phyloP scores from a whole-genome alignment of 768 basidiomycete genomes.

The Kwoniella heveanensis region DNA sequence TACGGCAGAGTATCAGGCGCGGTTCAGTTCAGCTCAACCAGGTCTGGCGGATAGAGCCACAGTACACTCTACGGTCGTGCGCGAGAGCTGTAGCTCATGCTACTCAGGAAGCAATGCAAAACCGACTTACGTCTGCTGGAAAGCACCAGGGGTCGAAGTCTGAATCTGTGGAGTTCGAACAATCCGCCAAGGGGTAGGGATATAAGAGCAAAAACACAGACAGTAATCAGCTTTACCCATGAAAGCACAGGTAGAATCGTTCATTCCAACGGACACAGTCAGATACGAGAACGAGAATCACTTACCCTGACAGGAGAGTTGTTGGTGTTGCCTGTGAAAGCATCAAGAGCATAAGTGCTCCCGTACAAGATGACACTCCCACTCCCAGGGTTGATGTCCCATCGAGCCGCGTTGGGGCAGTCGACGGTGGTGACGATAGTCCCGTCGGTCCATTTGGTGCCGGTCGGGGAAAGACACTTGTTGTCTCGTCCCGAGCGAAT shows the following conservation, averaged over 20 bases:
- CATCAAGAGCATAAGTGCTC: constrained; percentile 20
- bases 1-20: too few species aligned
- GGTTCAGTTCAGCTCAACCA: not conserved
- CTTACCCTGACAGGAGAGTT: constrained; percentile 3
- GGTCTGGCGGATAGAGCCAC: too few species aligned
- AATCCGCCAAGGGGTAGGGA: constrained; percentile 13
- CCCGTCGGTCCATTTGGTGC: constrained; percentile 11
- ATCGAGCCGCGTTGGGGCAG: constrained; percentile 15
- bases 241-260: not conserved
- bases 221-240: not conserved
- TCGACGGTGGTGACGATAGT: constrained; percentile 8
- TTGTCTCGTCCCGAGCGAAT: constrained; percentile 17
- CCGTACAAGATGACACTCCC: constrained; percentile 22
- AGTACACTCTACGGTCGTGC: too few species aligned
- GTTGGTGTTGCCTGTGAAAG: constrained; percentile 16
- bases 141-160: not conserved
- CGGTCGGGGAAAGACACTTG: constrained; percentile 1
- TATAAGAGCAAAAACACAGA: constrained; percentile 14
- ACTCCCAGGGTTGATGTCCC: constrained; percentile 25
- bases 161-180: not conserved
- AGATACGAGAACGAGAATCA: too few species aligned
- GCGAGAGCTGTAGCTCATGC: too few species aligned
- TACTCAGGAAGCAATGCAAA: too few species aligned
- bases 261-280: too few species aligned
- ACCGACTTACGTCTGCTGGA: constrained; percentile 24